Percentiles rank a stretch among this genome's conserved stretches.
phyloP scores from a whole-genome alignment of 768 basidiomycete species.

The Mycena indigotica region DNA sequence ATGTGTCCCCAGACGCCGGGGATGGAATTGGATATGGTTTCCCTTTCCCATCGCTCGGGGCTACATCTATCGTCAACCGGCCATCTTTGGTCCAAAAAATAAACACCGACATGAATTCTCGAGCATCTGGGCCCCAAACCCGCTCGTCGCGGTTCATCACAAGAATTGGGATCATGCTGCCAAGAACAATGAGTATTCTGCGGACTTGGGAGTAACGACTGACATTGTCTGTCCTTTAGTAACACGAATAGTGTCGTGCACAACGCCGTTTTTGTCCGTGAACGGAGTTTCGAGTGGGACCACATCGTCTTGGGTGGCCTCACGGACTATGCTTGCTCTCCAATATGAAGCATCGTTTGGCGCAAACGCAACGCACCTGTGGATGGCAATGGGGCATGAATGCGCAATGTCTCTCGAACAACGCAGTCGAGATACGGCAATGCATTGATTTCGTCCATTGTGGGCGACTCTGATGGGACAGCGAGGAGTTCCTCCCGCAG shows the following conservation, averaged over 20 bases:
- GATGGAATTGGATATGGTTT: constrained; percentile 30
- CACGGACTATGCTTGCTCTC: constrained; percentile 16
- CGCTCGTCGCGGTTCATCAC: constrained; percentile 40
- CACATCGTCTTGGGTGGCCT: constrained; percentile 36
- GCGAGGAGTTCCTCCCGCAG: constrained; percentile 60
- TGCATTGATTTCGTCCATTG: constrained; percentile 68
- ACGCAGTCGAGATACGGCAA: constrained; percentile 66
- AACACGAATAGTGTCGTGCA: constrained; percentile 28
- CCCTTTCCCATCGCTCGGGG: constrained; percentile 46
- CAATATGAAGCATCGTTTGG: too few species aligned
- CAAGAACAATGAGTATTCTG: background rate
- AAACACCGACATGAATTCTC: constrained; percentile 41
- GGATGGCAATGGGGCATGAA: constrained; percentile 1
- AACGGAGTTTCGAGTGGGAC: constrained; percentile 37
- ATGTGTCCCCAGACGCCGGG: constrained; percentile 44
- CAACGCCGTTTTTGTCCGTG: constrained; percentile 32
- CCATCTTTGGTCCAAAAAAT: background rate
- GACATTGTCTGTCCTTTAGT: constrained; percentile 15
- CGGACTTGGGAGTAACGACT: constrained; percentile 27
- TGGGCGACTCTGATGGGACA: constrained; percentile 56
- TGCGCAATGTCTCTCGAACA: constrained; percentile 11
- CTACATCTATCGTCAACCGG: constrained; percentile 25
- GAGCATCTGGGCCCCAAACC: constrained; percentile 48
- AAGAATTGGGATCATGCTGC: constrained; percentile 19
- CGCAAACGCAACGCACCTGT: background rate